A percentile compares a stretch with the other conserved stretches of the same genome.
These are phyloP conservation scores for Annulohypoxylon moriforme DNA, from an alignment of 495 filamentous ascomycete genomes.

Conservation along the genomic window DNA sequence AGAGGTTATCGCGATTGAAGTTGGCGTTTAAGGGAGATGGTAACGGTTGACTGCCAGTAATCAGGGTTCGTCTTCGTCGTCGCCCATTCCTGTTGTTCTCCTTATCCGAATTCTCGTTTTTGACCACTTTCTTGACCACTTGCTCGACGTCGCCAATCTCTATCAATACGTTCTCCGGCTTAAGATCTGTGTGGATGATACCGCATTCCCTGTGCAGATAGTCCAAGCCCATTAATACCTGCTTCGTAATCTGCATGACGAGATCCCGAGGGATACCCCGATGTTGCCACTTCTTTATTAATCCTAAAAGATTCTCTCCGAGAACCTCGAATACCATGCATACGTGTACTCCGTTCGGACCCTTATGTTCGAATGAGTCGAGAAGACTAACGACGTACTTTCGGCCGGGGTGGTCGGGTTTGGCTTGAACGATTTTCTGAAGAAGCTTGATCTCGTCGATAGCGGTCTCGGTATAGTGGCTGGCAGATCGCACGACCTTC, in stretches of 20 bases:
- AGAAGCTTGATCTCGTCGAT: slow-evolving; percentile 99
- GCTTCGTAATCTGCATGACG: slow-evolving; percentile 98
- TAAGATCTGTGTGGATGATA: slow-evolving; percentile 98
- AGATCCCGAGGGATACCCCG: slow-evolving; percentile 94
- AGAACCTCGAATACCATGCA: slow-evolving; percentile 99
- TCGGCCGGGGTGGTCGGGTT: slow-evolving; percentile 90
- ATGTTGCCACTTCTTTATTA: slow-evolving; percentile 99
- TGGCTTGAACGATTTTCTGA: slow-evolving; percentile 95
- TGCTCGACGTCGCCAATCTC: slow-evolving; percentile 98
- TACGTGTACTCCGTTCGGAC: slow-evolving; percentile 94
- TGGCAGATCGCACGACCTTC: slow-evolving; percentile 96
- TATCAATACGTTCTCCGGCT: slow-evolving; percentile 98
- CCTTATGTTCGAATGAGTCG: slow-evolving; percentile 97
- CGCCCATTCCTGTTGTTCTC: slow-evolving; percentile 96
- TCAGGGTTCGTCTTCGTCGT: slow-evolving; percentile 87
- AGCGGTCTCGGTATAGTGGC: slow-evolving; percentile 98
- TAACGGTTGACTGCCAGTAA: slow-evolving; percentile 96
- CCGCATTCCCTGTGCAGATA: slow-evolving; percentile 98
- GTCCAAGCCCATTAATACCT: slow-evolving; percentile 93
- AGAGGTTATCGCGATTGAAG: slow-evolving; percentile 80
- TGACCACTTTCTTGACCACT: slow-evolving; percentile 95
- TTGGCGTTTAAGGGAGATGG: slow-evolving; percentile 93
- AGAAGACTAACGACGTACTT: slow-evolving; percentile 94
- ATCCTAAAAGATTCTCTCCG: slow-evolving; percentile 91
- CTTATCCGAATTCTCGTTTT: slow-evolving; percentile 82